Evolutionary conservation across 2,329 filamentous ascomycete genomes (phyloP), one percentile per base, ranked within the genome.

Genomic region (Neonectria neomacrospora): DNA sequence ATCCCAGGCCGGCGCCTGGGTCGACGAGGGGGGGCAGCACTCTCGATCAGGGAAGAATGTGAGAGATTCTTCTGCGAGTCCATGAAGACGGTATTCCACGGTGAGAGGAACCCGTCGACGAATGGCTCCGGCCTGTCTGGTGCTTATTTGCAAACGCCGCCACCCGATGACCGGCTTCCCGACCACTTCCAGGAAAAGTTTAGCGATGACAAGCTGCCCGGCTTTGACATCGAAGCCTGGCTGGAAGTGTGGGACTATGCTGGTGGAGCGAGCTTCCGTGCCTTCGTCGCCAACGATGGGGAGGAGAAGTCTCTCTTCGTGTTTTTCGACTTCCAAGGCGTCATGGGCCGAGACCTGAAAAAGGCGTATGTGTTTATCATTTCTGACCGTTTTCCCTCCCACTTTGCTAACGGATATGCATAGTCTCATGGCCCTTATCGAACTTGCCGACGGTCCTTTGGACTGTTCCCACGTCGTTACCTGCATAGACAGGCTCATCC

Each of bases 41-140:
- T 92, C 83, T 90, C 90, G 85, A 97, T 97, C 87, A 94, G 91
- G 92, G 94, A 91, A 94, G 94, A 97, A 93, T 97, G 94, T 97
- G 94, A 97, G 94, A 97, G 94, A 87, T 95, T 97, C 91, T 97
- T 97, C 89, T 97, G 94, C 85, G 93, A 95, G 91, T 91, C 90
- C 87, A 92, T 97, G 90, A 91, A 88, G 84, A 85, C 90, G 85
- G 91, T 92, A 85, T 97, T 97, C 89, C 92, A 91, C 87, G 94
- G 93, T 97, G 94, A 96, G 93, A 90, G 91, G 91, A 90, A 89
- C 83, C 80, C 83, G 86, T 87, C 82, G 80, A 82, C 83, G 85
- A 86, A 89, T 88, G 91, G 88, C 91, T 95, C 92, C 88, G 88
- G 91, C 88, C 90, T 91, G 87, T 89, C 91, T 89, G 90, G 88